Percentiles rank a stretch among this genome's conserved stretches.
Conservation (phyloP, 2,329 filamentous ascomycete species). For the Coniella lustricola region DNA sequence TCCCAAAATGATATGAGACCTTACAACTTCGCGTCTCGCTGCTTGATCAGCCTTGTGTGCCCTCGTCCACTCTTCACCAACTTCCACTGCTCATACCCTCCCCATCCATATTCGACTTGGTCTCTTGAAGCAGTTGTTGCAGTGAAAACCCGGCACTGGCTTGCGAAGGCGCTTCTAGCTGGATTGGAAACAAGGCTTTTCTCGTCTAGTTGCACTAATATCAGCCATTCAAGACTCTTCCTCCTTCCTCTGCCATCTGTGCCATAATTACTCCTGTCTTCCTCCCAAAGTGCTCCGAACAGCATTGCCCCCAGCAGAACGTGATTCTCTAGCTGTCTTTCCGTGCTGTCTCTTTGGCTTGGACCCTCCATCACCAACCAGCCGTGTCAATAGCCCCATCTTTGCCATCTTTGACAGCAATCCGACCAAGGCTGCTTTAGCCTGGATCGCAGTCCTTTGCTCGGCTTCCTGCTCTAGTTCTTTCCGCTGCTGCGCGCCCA, state of each 20-base stretch:
- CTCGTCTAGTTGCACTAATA: slow-evolving; percentile 3
- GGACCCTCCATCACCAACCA: too few relatives aligned
- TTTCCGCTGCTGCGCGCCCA: background rate
- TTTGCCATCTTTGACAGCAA: too few relatives aligned
- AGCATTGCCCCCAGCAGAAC: background rate
- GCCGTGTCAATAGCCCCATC: too few relatives aligned
- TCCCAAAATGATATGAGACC: too few relatives aligned
- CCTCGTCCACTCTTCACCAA: too few relatives aligned
- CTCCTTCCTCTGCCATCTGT: background rate
- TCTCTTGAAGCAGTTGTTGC: too few relatives aligned
- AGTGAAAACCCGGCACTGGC: too few relatives aligned
- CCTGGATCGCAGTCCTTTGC: background rate
- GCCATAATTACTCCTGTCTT: background rate
- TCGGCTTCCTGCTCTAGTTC: background rate
- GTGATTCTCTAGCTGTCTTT: background rate
- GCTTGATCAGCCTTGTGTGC: too few relatives aligned
- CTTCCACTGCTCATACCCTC: too few relatives aligned
- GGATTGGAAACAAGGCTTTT: background rate
- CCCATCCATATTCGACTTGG: too few relatives aligned
- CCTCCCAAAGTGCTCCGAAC: background rate
- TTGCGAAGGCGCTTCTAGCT: background rate
- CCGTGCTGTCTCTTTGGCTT: background rate
- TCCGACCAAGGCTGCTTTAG: background rate
- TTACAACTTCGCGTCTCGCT: too few relatives aligned
- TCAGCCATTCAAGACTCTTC: background rate